Evolutionary conservation across 2,329 filamentous ascomycete genomes (phyloP), one percentile per base, ranked within the genome.

Genomic region (Phialophora expanda): DNA sequence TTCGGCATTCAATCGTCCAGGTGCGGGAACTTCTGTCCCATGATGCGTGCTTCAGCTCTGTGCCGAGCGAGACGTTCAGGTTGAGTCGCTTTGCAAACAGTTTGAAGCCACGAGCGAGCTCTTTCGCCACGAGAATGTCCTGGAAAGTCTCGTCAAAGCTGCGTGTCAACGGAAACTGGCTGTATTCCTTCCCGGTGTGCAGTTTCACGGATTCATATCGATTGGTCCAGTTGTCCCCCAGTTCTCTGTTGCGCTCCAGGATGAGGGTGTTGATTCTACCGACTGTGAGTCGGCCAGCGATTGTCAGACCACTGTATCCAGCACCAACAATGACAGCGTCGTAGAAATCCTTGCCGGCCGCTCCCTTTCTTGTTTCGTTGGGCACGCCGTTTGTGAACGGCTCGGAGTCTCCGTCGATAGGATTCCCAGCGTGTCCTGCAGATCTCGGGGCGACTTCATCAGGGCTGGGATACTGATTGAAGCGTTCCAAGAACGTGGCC

Each of bases 211-310:
- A 80, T 34, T 80, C 78, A 65, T 84, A 84, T 56, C 82, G 75
- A 53, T 78, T 75, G 1, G 74, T 73, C 81, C 81, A 84, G 55
- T 79, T 81, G 62, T 82, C 80, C 2, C 82, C 81, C 4, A 83
- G 75, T 0, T 76, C 70, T 20, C 73, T 71, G 44, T 80, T 79
- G 26, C 76, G 74, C 44, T 83, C 82, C 41, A 84, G 73, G 14
- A 83, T 74, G 5, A 84, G 69, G 34, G 79, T 77, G 1, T 75
- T 75, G 5, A 82, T 67, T 2, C 78, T 76, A 5, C 83, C 71
- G 54, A 80, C 79, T 67, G 81, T 74, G 14, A 82, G 71, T 1
- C 81, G 76, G 12, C 80, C 82, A n/a, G 78, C 80, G 4, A 75
- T 73, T 24, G 77, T 76, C 1, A 83, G 73, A 0, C 82, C 81